phyloP scores from a whole-genome alignment of 805 yeast genomes.

The Wickerhamomyces silvicola region DNA sequence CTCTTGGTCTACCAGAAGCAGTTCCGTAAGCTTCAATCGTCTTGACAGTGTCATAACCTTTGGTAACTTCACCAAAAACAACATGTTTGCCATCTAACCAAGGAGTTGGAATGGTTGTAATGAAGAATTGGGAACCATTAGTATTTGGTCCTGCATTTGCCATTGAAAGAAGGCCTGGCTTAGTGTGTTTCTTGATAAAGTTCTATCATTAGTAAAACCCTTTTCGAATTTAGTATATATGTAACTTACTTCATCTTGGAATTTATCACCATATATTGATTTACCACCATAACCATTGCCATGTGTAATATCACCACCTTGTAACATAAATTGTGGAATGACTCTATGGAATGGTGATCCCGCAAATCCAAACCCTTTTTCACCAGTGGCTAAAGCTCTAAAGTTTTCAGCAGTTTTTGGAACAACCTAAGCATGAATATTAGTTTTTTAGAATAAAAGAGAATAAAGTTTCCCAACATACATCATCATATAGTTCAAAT shows the following conservation, averaged over 20 bases:
- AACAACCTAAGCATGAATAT: conserved; percentile 26
- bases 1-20: conserved; percentile 57
- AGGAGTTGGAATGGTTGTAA: conserved; percentile 72
- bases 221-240: too few relatives aligned
- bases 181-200: conserved; percentile 66
- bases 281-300: conserved; percentile 93
- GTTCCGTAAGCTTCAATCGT: conserved; percentile 62
- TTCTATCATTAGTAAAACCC: too few relatives aligned
- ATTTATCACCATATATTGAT: conserved; percentile 70
- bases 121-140: conserved; percentile 87
- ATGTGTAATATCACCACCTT: conserved; percentile 86
- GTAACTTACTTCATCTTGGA: conserved; percentile 34
- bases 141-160: conserved; percentile 93
- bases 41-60: conserved; percentile 57
- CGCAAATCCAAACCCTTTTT: conserved; percentile 67
- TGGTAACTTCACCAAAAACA: conserved; percentile 70
- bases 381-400: conserved; percentile 83
- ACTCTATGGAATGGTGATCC: conserved; percentile 88
- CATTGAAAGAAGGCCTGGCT: conserved; percentile 82
- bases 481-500: conserved; percentile 26
- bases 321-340: conserved; percentile 93
- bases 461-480: conserved; percentile 3
- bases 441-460: conserved; percentile 1
- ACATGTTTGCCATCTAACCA: conserved; percentile 79
- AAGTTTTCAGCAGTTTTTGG: conserved; percentile 81